phyloP scores from a whole-genome alignment of 2,329 filamentous ascomycete genomes.

The Microthyrium microscopicum region DNA sequence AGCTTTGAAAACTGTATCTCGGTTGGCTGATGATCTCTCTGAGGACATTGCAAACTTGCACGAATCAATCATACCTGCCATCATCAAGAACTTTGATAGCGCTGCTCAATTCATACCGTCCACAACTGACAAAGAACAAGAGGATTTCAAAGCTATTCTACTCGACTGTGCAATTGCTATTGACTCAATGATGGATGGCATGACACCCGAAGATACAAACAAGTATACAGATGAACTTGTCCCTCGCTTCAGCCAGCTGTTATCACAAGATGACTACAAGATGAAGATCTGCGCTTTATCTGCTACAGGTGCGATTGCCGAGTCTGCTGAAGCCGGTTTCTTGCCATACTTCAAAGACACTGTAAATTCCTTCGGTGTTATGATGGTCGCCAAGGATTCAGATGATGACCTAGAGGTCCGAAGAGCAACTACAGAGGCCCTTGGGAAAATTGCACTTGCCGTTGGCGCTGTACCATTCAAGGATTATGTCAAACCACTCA shows the following conservation, averaged over 20 bases:
- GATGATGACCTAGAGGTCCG: constrained; percentile 83
- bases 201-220: constrained; percentile 65
- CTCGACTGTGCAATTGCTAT: constrained; percentile 80
- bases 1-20: constrained; percentile 71
- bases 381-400: constrained; percentile 70
- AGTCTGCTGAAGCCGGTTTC: constrained; percentile 68
- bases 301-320: constrained; percentile 79
- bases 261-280: constrained; percentile 70
- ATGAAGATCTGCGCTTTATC: constrained; percentile 81
- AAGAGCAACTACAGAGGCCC: constrained; percentile 76
- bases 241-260: constrained; percentile 66
- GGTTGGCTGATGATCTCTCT: constrained; percentile 81
- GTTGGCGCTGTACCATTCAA: constrained; percentile 78
- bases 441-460: constrained; percentile 81
- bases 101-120: constrained; percentile 42
- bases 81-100: constrained; percentile 78
- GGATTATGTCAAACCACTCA: constrained; percentile 76
- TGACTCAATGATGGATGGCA: constrained; percentile 75
- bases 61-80: constrained; percentile 62
- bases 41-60: constrained; percentile 82
- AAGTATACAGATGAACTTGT: constrained; percentile 70
- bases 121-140: constrained; percentile 42
- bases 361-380: constrained; percentile 76
- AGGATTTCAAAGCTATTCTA: constrained; percentile 71
- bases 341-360: constrained; percentile 80